Conservation (phyloP, 768 basidiomycete genomes). For the Trichaptum fuscoviolaceum region DNA sequence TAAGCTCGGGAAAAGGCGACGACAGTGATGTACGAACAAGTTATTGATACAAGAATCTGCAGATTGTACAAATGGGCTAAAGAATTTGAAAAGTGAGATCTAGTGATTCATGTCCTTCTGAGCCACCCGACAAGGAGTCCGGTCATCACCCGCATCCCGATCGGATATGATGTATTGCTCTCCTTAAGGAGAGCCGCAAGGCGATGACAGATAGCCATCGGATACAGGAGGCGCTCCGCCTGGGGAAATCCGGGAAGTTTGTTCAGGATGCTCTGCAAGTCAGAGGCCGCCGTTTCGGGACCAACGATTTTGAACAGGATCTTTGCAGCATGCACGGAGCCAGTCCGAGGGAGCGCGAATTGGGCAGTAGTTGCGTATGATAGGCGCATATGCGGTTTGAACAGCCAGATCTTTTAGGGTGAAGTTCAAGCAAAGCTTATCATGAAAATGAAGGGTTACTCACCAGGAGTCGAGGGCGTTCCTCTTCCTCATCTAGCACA, state of each 20-base stretch:
- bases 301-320: conserved; percentile 79
- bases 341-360: conserved; percentile 55
- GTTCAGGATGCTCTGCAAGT: conserved; percentile 56
- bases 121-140: conserved; percentile 83
- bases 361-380: conserved; percentile 59
- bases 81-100: not conserved
- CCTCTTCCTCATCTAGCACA: conserved; percentile 81
- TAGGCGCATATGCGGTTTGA: conserved; percentile 83
- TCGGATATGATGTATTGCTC: conserved; percentile 74
- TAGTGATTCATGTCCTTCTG: conserved; percentile 22
- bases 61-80: not conserved
- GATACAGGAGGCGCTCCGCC: conserved; percentile 84
- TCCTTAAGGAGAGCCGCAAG: conserved; percentile 67
- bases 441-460: conserved; percentile 21
- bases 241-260: conserved; percentile 81
- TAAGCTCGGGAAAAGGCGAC: not conserved
- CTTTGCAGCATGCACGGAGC: conserved; percentile 68
- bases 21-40: not conserved
- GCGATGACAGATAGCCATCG: conserved; percentile 68
- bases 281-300: conserved; percentile 46
- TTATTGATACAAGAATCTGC: not conserved
- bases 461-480: conserved; percentile 73
- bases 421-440: not conserved
- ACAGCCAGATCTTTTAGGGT: conserved; percentile 75
- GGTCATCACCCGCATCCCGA: conserved; percentile 71